These are phyloP conservation scores for Plantago ovata DNA, from an alignment of 257 asterid species.

Conservation along the genomic window DNA sequence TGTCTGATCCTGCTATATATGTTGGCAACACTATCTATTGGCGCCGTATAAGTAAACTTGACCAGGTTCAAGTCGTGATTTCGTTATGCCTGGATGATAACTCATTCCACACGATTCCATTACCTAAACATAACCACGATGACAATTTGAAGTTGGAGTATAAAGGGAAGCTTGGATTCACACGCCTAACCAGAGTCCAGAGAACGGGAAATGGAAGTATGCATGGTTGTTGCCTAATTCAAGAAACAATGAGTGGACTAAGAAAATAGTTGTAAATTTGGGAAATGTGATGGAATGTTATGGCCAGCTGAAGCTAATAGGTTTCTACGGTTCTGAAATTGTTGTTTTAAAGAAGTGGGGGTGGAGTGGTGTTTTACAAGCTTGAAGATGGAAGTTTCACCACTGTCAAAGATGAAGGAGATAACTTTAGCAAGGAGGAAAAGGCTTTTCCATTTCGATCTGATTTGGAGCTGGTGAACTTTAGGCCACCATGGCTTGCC, in stretches of 20 bases:
- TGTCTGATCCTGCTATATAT: not conserved
- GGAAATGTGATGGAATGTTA: not conserved
- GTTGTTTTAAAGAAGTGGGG: not conserved
- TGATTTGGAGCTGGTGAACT: slow-evolving; percentile 7
- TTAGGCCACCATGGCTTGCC: not conserved
- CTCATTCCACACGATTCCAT: not conserved
- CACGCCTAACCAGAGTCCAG: slow-evolving; percentile 1
- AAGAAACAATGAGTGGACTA: slow-evolving; percentile 3
- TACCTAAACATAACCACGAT: not conserved
- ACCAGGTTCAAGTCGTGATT: slow-evolving; percentile 5
- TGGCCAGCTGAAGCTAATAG: not conserved
- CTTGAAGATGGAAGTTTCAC: not conserved
- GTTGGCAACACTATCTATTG: slow-evolving; percentile 6
- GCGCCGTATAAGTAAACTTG: not conserved
- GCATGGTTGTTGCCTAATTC: not conserved
- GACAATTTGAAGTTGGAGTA: not conserved
- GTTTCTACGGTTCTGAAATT: slow-evolving; percentile 6
- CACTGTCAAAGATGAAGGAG: not conserved
- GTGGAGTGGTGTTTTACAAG: not conserved
- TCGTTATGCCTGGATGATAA: not conserved
- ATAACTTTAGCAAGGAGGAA: too few species aligned
- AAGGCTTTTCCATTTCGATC: slow-evolving; percentile 19
- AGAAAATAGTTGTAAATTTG: not conserved
- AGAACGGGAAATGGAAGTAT: slow-evolving; percentile 12
- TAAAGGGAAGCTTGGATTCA: slow-evolving; percentile 17